phyloP scores from a whole-genome alignment of 2,329 filamentous ascomycete species.

The Lasiodiplodia citricola region DNA sequence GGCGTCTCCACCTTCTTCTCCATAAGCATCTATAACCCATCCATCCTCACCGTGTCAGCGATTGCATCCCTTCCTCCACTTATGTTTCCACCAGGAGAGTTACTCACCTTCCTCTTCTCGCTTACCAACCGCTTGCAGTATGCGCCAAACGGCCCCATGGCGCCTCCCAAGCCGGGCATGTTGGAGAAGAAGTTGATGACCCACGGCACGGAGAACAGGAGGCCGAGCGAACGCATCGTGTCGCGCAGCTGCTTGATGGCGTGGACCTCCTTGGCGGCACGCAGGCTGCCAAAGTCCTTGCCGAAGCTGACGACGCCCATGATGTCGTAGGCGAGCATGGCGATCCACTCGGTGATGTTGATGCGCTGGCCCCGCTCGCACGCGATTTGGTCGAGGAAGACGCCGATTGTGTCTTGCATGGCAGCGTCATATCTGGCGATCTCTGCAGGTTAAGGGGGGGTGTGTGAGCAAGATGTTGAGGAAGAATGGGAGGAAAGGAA shows the following conservation, averaged over 20 bases:
- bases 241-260: neutral
- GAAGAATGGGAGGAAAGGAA: too few relatives aligned
- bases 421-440: conserved; percentile 1
- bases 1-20: neutral
- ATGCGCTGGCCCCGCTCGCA: conserved; percentile 3
- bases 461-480: neutral
- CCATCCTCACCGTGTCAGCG: too few relatives aligned
- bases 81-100: too few relatives aligned
- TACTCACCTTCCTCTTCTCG: conserved; percentile 8
- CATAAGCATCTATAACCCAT: neutral
- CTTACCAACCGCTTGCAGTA: neutral
- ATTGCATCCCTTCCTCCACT: too few relatives aligned
- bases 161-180: neutral
- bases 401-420: neutral
- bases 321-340: conserved; percentile 57
- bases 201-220: conserved; percentile 16
- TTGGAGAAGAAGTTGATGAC: neutral
- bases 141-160: neutral
- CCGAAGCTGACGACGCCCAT: conserved; percentile 57
- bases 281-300: conserved; percentile 44
- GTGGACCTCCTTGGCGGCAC: neutral
- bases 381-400: conserved; percentile 8
- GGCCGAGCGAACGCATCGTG: neutral
- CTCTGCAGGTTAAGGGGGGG: neutral
- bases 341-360: conserved; percentile 6